Conservation (phyloP, 1,284 basidiomycete genomes). For the Moesziomyces sp. region DNA sequence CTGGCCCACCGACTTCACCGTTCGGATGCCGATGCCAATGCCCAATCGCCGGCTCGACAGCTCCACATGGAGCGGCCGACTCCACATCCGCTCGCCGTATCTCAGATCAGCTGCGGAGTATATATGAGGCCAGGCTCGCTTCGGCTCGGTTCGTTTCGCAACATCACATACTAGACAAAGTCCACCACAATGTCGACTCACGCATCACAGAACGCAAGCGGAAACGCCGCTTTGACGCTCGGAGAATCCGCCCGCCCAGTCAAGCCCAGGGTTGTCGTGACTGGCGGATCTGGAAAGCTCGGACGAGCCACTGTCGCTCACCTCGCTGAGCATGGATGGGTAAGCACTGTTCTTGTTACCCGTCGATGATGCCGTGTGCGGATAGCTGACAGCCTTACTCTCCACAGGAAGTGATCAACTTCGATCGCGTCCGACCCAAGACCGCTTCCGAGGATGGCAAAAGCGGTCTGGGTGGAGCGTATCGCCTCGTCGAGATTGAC, state of each 20-base stretch:
- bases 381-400: too few species aligned
- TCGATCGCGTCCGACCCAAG: slow-evolving; percentile 58
- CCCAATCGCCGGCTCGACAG: too few species aligned
- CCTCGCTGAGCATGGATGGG: slow-evolving; percentile 50
- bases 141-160: too few species aligned
- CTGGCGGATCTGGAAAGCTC: slow-evolving; percentile 67
- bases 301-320: slow-evolving; percentile 66
- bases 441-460: slow-evolving; percentile 60
- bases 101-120: too few species aligned
- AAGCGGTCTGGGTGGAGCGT: slow-evolving; percentile 51
- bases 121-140: too few species aligned
- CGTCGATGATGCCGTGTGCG: too few species aligned
- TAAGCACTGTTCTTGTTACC: too few species aligned
- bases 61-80: too few species aligned
- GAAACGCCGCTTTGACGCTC: slow-evolving; percentile 8
- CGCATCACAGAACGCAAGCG: not conserved
- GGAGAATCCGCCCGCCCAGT: slow-evolving; percentile 14
- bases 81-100: too few species aligned
- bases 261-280: slow-evolving; percentile 63
- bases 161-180: not conserved
- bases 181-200: not conserved
- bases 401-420: slow-evolving; percentile 43
- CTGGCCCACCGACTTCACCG: not conserved
- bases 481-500: slow-evolving; percentile 61
- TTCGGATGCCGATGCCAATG: not conserved